Conservation (phyloP, 176 grass and related monocot genomes). For the Eleusine indica region DNA sequence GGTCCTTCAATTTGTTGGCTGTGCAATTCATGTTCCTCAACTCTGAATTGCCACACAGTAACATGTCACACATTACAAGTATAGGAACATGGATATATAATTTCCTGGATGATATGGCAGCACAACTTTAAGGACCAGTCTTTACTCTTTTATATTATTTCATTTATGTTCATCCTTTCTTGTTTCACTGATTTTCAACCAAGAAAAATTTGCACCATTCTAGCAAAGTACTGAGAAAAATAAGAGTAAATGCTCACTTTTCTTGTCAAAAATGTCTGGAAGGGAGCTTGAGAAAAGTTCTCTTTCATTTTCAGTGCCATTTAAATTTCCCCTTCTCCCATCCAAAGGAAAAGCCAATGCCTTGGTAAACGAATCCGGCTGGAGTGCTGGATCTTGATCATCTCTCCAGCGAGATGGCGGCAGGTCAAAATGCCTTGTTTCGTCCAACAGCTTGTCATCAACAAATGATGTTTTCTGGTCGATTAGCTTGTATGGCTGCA, state of each 20-base stretch:
- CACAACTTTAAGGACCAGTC: not conserved
- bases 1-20: not conserved
- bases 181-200: not conserved
- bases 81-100: not conserved
- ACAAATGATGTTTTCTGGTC: slow-evolving; percentile 62
- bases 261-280: slow-evolving; percentile 79
- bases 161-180: not conserved
- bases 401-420: slow-evolving; percentile 43
- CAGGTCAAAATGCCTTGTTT: slow-evolving; percentile 40
- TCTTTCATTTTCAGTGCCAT: slow-evolving; percentile 54
- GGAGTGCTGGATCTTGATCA: slow-evolving; percentile 48
- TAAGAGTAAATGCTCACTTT: slow-evolving; percentile 55
- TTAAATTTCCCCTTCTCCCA: slow-evolving; percentile 46
- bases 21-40: not conserved
- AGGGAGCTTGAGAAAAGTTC: slow-evolving; percentile 80
- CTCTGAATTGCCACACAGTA: not conserved
- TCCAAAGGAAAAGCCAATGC: slow-evolving; percentile 50
- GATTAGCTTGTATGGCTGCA: slow-evolving; percentile 44
- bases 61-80: not conserved
- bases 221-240: not conserved
- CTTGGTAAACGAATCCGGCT: slow-evolving; percentile 42
- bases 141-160: not conserved
- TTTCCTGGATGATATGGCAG: not conserved
- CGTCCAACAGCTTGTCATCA: slow-evolving; percentile 51
- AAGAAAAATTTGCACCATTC: not conserved